Percentiles rank a stretch among this genome's conserved stretches.
phyloP scores from a whole-genome alignment of 805 yeast genomes.

The Grigorovia jiainica region DNA sequence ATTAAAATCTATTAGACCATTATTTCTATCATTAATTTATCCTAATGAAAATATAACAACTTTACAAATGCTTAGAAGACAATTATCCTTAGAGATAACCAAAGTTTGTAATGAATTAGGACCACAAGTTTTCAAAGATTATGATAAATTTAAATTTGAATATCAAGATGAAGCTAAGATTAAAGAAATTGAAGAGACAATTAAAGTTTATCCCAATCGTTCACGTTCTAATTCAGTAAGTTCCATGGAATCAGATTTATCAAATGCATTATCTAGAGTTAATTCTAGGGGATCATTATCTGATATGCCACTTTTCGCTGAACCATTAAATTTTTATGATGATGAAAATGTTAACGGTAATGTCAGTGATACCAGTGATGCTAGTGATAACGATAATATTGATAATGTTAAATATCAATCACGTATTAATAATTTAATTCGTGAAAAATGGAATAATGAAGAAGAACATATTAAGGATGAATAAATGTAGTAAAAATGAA shows the following conservation, averaged over 20 bases:
- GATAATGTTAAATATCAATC: conserved; percentile 5
- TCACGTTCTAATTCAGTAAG: conserved; percentile 23
- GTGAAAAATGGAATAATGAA: conserved; percentile 20
- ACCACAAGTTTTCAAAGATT: conserved; percentile 81
- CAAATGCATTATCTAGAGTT: conserved; percentile 54
- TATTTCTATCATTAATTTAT: conserved; percentile 36
- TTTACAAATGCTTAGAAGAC: conserved; percentile 49
- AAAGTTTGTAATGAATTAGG: conserved; percentile 75
- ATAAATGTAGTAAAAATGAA: conserved; percentile 10
- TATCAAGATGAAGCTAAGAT: conserved; percentile 1
- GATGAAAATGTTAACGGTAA: not conserved
- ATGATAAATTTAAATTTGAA: conserved; percentile 34
- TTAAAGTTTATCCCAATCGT: conserved; percentile 9
- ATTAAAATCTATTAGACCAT: conserved; percentile 70
- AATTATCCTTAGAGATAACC: conserved; percentile 63
- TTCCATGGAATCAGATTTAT: conserved; percentile 31
- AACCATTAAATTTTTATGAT: conserved; percentile 6
- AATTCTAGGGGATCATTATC: conserved; percentile 53
- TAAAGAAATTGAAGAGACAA: conserved; percentile 3
- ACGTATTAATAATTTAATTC: conserved; percentile 18
- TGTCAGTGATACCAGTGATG: not conserved
- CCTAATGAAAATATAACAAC: conserved; percentile 37
- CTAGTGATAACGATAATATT: not conserved
- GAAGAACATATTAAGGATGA: conserved; percentile 9
- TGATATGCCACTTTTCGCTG: conserved; percentile 50